A percentile compares a stretch with the other conserved stretches of the same genome.
Conservation (phyloP, 1,284 basidiomycete genomes). For the Cryptococcus sp. region DNA sequence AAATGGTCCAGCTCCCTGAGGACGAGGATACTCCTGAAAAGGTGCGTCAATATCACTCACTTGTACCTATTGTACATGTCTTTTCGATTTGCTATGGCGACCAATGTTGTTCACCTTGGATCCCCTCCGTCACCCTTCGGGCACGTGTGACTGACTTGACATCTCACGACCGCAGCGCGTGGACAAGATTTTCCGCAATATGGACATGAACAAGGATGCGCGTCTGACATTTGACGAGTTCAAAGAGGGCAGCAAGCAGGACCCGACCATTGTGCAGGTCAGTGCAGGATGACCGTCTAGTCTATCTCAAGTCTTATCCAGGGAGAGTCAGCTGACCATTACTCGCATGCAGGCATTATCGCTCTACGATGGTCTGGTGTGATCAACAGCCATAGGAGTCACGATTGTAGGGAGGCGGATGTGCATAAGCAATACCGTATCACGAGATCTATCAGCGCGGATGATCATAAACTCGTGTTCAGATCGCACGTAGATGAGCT, state of each 20-base stretch:
- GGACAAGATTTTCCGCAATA: constrained; percentile 92
- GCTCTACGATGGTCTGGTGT: constrained; percentile 59
- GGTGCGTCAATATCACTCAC: constrained; percentile 57
- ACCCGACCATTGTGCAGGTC: constrained; percentile 96
- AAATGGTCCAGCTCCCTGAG: constrained; percentile 96
- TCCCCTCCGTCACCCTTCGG: not conserved
- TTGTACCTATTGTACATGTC: not conserved
- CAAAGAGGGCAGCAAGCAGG: constrained; percentile 93
- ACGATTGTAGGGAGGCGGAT: not conserved
- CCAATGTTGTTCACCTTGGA: too few relatives aligned
- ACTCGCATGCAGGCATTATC: constrained; percentile 54
- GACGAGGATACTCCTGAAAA: constrained; percentile 99
- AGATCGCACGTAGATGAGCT: too few relatives aligned
- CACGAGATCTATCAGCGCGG: too few relatives aligned
- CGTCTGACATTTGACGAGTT: constrained; percentile 92
- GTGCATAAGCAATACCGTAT: too few relatives aligned
- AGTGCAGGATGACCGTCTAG: constrained; percentile 22
- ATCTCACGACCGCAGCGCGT: constrained; percentile 65
- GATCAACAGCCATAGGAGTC: not conserved
- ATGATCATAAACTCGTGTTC: too few relatives aligned
- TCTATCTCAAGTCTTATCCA: not conserved
- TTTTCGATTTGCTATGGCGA: too few relatives aligned
- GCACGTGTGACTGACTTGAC: constrained; percentile 5
- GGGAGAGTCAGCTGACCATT: not conserved
- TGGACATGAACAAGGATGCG: constrained; percentile 89